A percentile compares a stretch with the other conserved stretches of the same genome.
These are phyloP conservation scores for Oryza longistaminata DNA, from an alignment of 176 grass and related monocot genomes.

Conservation along the genomic window DNA sequence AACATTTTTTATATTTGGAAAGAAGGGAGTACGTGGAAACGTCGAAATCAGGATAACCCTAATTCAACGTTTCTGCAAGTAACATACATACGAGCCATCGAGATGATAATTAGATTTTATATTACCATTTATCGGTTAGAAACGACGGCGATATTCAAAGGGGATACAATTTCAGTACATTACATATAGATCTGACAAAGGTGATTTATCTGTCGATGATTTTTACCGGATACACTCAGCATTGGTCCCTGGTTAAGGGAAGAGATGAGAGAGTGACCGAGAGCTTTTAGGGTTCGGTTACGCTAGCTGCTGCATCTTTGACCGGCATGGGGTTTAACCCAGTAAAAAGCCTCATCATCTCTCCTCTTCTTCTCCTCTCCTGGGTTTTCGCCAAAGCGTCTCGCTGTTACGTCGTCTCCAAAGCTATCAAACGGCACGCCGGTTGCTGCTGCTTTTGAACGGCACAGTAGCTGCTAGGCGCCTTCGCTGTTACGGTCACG, in stretches of 20 bases:
- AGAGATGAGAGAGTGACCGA: background rate
- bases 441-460: constrained; percentile 13
- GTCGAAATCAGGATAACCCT: no score
- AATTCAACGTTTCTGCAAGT: no score
- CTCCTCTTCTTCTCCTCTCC: background rate
- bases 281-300: background rate
- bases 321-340: constrained; percentile 34
- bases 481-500: constrained; percentile 20
- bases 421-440: background rate
- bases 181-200: no score
- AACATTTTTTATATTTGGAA: accelerated
- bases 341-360: background rate
- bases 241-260: background rate
- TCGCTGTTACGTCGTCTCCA: constrained; percentile 11
- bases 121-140: no score
- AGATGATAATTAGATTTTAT: no score
- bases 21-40: no score
- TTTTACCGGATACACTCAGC: background rate
- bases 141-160: no score
- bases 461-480: background rate
- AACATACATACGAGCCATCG: no score
- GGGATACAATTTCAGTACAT: no score
- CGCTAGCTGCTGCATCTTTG: constrained; percentile 36
- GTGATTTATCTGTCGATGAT: no score
- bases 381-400: constrained; percentile 48